Conservation (phyloP, 2,329 filamentous ascomycete genomes). For the Talaromyces rugulosus region DNA sequence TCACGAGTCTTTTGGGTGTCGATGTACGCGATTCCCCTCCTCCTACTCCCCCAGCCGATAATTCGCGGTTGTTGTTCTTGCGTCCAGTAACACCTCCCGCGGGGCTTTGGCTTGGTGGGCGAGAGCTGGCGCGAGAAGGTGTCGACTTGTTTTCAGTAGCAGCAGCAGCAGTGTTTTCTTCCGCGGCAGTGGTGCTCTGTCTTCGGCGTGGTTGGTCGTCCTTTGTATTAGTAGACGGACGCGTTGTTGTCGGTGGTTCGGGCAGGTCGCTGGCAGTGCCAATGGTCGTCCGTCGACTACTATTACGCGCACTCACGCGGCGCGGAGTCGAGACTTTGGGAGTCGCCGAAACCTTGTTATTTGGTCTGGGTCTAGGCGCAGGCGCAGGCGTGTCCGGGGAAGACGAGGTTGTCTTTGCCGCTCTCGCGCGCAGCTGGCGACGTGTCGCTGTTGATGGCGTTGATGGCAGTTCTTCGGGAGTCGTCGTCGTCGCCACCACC, state of each 20-base stretch:
- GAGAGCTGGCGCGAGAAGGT: constrained; percentile 13
- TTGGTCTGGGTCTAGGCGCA: not conserved
- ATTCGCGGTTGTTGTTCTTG: constrained; percentile 60
- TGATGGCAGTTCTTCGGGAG: constrained; percentile 37
- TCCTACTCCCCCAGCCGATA: constrained; percentile 23
- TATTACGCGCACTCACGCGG: constrained; percentile 42
- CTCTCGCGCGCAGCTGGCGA: constrained; percentile 71
- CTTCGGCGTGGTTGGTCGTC: constrained; percentile 1
- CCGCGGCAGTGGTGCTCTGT: constrained; percentile 23
- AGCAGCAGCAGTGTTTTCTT: constrained; percentile 4
- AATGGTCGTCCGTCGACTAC: constrained; percentile 60
- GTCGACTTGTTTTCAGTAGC: constrained; percentile 12
- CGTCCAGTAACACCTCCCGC: constrained; percentile 49
- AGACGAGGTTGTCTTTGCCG: constrained; percentile 39
- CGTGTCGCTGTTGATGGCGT: constrained; percentile 51
- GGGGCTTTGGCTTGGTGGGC: constrained; percentile 16
- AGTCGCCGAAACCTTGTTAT: not conserved
- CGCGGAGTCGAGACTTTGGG: constrained; percentile 50
- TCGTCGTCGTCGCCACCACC: not conserved
- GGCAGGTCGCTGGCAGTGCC: constrained; percentile 49
- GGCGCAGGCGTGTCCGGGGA: constrained; percentile 41
- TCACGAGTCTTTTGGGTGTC: constrained; percentile 31
- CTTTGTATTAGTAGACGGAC: not conserved
- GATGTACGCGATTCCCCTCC: constrained; percentile 36
- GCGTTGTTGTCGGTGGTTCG: constrained; percentile 23